Conservation (phyloP, 768 basidiomycete genomes). For the Boletus eberwhitei region DNA sequence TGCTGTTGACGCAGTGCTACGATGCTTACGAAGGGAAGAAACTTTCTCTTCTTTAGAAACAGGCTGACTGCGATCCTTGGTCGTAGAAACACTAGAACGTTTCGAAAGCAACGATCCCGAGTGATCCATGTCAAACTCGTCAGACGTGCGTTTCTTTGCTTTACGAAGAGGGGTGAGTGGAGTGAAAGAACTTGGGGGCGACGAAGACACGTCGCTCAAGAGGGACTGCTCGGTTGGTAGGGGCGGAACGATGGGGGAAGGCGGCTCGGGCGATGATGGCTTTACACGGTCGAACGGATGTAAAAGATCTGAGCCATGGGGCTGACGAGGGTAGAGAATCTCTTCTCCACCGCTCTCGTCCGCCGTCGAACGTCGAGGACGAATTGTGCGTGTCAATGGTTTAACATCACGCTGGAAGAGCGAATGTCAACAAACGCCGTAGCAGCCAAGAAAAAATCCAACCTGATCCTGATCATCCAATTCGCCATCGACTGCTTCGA, state of each 20-base stretch:
- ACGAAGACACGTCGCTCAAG: conserved; percentile 30
- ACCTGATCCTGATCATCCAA: conserved; percentile 69
- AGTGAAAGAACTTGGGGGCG: conserved; percentile 66
- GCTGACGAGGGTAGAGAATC: conserved; percentile 79
- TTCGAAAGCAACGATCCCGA: conserved; percentile 58
- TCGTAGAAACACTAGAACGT: conserved; percentile 32
- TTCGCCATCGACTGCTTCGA: conserved; percentile 82
- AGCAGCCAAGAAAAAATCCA: conserved; percentile 15
- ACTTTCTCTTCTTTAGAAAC: conserved; percentile 47
- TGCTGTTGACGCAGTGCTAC: conserved; percentile 61
- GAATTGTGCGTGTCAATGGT: conserved; percentile 47
- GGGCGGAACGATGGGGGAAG: conserved; percentile 29
- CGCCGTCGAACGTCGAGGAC: conserved; percentile 61
- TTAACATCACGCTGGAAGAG: conserved; percentile 42
- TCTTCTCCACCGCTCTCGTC: conserved; percentile 90
- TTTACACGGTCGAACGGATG: conserved; percentile 34
- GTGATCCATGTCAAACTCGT: conserved; percentile 80
- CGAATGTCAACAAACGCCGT: neutral
- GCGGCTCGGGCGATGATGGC: conserved; percentile 26
- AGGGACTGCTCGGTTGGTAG: conserved; percentile 32
- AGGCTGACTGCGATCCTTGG: conserved; percentile 26
- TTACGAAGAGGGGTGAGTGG: conserved; percentile 43
- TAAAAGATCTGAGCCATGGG: conserved; percentile 27
- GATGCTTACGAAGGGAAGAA: conserved; percentile 57
- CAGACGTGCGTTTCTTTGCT: conserved; percentile 73